A percentile compares a stretch with the other conserved stretches of the same genome.
phyloP scores from a whole-genome alignment of 208 protist genomes.

The Acanthamoeba sp. region DNA sequence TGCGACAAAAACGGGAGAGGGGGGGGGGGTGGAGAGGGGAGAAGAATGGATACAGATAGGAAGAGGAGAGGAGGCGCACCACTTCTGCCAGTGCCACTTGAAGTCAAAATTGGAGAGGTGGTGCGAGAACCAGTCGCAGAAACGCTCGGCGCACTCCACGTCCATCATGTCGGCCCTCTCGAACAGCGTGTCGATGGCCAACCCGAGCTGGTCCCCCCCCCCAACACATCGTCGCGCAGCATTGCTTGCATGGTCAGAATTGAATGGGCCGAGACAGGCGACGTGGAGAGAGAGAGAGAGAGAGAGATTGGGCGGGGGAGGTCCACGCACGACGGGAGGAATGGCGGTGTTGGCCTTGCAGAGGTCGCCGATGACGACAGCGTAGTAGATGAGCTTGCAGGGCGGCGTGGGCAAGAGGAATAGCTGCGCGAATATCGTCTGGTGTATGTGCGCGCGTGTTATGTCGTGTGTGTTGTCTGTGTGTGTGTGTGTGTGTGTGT shows the following conservation, averaged over 20 bases:
- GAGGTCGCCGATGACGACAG: neutral
- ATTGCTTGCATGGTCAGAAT: too few relatives aligned
- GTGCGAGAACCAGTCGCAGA: conserved; percentile 78
- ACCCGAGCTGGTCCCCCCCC: conserved; percentile 54
- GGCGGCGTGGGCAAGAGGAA: neutral
- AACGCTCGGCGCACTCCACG: conserved; percentile 70
- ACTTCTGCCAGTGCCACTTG: conserved; percentile 79
- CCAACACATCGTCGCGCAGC: too few relatives aligned
- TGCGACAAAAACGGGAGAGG: too few relatives aligned
- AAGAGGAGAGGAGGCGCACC: neutral
- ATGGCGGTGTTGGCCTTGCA: conserved; percentile 8
- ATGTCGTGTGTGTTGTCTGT: too few relatives aligned
- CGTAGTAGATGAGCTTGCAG: neutral
- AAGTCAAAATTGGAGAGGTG: conserved; percentile 83
- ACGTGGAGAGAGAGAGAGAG: neutral
- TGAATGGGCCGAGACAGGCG: neutral
- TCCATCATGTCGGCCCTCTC: conserved; percentile 80
- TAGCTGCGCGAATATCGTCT: conserved; percentile 49
- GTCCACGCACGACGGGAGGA: conserved; percentile 2
- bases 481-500: too few relatives aligned
- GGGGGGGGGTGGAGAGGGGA: too few relatives aligned
- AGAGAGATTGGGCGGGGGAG: too few relatives aligned
- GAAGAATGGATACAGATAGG: neutral
- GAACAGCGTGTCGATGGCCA: conserved; percentile 79
- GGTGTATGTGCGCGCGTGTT: neutral